phyloP scores from a whole-genome alignment of 495 filamentous ascomycete species.

The Lophium mytilinum region DNA sequence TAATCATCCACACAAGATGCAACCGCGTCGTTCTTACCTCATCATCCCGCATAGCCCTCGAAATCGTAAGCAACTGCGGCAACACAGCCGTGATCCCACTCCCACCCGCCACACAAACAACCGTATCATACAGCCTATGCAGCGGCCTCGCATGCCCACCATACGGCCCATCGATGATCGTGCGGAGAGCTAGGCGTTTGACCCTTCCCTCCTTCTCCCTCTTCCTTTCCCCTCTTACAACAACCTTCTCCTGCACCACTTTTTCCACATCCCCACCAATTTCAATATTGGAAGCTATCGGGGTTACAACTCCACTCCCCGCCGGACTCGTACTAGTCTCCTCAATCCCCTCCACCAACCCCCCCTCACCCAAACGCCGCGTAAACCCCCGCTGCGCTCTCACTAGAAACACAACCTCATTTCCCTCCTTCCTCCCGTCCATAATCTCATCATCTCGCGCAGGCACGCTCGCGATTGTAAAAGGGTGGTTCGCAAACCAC shows the following conservation, averaged over 20 bases:
- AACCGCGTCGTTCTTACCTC: not conserved
- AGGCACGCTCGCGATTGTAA: constrained; percentile 15
- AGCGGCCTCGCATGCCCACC: constrained; percentile 9
- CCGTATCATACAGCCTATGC: constrained; percentile 9
- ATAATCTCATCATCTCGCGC: not conserved
- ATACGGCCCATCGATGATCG: constrained; percentile 15
- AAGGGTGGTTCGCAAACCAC: constrained; percentile 12
- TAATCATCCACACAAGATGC: not conserved
- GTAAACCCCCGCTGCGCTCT: constrained; percentile 11
- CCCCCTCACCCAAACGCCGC: too few relatives aligned
- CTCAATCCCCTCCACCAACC: not conserved
- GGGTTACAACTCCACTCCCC: not conserved
- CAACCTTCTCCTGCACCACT: too few relatives aligned
- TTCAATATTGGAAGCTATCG: too few relatives aligned
- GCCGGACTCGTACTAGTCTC: not conserved
- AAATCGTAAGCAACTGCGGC: constrained; percentile 1
- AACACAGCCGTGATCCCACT: constrained; percentile 5
- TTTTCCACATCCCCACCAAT: too few relatives aligned
- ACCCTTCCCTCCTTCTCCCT: not conserved
- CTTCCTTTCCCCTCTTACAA: too few relatives aligned
- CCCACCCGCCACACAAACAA: constrained; percentile 10
- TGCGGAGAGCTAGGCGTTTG: too few relatives aligned
- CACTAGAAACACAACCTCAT: constrained; percentile 12
- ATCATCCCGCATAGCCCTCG: not conserved
- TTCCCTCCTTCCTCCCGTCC: not conserved